Base-by-base conservation (phyloP, 306 rosid genomes). In the Lathyrus tuberosus region DNA sequence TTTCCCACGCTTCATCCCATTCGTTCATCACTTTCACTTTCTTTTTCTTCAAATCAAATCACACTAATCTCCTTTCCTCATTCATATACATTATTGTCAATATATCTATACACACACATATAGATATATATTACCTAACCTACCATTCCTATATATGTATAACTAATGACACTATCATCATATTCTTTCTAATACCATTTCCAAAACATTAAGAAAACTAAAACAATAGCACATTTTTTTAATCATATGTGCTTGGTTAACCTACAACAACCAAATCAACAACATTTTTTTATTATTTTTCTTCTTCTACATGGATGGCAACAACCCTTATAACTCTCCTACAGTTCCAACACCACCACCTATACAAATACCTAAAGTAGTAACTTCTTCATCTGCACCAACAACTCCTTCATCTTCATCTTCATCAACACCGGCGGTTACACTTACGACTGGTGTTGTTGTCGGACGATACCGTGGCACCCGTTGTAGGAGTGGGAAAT, bases 401-500 rank as follows among this genome's bases (percentile, higher is more conserved):
- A n/a, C 67, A 2, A 59, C 78, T 17, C 33, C 76, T 0, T 81
- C 90, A 1, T 78, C 59, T 3, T 76, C 30, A 26, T 26, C 84
- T 5, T 15, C 79, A 0, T 17, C 80, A 2, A 13, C 68, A 1
- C 48, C 57, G 1, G 65, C 24, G 3, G 60, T n/a, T 0, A 22
- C 60, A 1, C n/a, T n/a, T n/a, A n/a, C n/a, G n/a, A 2, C 60
- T 6, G 57, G 57, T 17, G 14, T 10, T 5, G 51, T 60, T 0
- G 65, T 6, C 1, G n/a, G 82, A 20, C 5, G 76, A 0, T 94
- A 78, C 79, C 47, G 95, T 3, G 99, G 99, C 0, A 83, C 89
- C 22, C 83, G 99, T 4, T 40, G 70, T 70, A 83, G 99, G 71
- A 83, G 95, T 28, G 92, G 99, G 3, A 94, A 94, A 52, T 94